Evolutionary conservation across 306 rosid genomes (phyloP).

Genomic region (Trifolium repens): DNA sequence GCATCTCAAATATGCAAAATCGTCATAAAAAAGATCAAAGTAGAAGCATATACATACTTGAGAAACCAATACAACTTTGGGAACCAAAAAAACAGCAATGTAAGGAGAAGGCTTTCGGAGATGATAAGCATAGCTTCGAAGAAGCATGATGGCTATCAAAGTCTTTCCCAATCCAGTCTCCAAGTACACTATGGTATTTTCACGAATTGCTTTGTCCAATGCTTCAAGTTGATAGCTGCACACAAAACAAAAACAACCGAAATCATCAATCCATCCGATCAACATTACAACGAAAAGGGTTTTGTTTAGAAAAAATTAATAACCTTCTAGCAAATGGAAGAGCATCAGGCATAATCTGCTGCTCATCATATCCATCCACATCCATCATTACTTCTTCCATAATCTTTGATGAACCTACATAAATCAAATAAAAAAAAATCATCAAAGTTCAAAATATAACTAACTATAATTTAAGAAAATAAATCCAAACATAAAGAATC

Average conservation of each 20-base stretch:
- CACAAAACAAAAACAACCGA: background rate
- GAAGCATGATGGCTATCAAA: slow-evolving; percentile 84
- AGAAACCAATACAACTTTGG: slow-evolving; percentile 78
- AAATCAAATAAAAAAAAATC: background rate
- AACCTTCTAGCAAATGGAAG: background rate
- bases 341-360: background rate
- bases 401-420: background rate
- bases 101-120: slow-evolving; percentile 72
- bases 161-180: slow-evolving; percentile 96
- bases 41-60: slow-evolving; percentile 54
- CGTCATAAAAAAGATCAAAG: background rate
- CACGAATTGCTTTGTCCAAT: slow-evolving; percentile 57
- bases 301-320: too few species aligned
- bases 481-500: background rate
- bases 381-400: background rate
- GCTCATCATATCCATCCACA: background rate
- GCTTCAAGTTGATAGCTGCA: slow-evolving; percentile 89
- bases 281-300: background rate
- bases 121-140: slow-evolving; percentile 66
- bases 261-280: too few species aligned
- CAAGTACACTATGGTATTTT: slow-evolving; percentile 73
- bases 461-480: too few species aligned
- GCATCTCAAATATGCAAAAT: slow-evolving; percentile 6
- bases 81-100: slow-evolving; percentile 82
- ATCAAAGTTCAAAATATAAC: background rate